Evolutionary conservation across 129 eudicot genomes (phyloP), one percentile per base, ranked within the genome.

Genomic region (Flaveria bidentis): DNA sequence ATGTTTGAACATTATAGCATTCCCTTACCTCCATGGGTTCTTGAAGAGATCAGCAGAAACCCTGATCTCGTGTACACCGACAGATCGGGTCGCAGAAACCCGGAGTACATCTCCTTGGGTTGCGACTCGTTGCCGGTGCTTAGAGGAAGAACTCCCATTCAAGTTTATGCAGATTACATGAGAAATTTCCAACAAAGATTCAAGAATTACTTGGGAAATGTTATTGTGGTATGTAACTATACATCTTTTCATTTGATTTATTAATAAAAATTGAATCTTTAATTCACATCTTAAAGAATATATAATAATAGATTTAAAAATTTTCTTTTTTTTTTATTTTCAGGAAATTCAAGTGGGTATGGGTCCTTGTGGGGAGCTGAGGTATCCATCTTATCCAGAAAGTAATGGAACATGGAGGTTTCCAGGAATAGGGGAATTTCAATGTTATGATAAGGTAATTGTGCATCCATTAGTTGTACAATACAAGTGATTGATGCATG

Each of bases 321-420:
- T 1, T 33, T 71, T 2, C 70, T 49, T 52, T 44, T 44, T 44
- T 44, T 45, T 47, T 39, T 60, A 47, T 26, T 45, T 63, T 69
- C 89, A 94, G 98, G 97, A 94, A 74, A 84, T 94, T 44, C 98
- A 94, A 89, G 97, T 94, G 82, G 98, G 98, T 6, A 84, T 94
- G 98, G 98, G 98, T 1, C 98, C 98, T 1, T 94, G 98, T 83
- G 98, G 98, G 61, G 98, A 94, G 85, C 85, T 94, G 36, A 91
- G 98, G 77, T 94, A 94, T 81, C 98, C 98, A 81, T 86, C 98
- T 72, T 94, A 94, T 82, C 98, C 98, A 52, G 97, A 94, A 86
- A 94, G 98, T 82, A 94, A 91, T 15, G 98, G 98, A 7, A 94
- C 97, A 11, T 94, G 98, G 98, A 94, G 82, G 65, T 94, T 94